Conservation (phyloP, 805 yeast species). For the Candida ulmi region DNA sequence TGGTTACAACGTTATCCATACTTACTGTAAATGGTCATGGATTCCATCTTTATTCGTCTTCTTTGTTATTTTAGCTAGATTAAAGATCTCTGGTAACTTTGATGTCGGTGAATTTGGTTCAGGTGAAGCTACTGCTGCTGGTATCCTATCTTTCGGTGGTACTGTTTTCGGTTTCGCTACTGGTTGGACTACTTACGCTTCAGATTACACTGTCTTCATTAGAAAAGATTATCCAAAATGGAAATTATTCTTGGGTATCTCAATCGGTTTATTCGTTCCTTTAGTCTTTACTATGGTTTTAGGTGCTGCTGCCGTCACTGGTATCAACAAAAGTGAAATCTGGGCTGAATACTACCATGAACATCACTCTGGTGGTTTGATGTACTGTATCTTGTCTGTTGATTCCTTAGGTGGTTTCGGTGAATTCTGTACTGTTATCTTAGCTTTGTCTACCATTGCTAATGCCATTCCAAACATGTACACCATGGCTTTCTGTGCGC, state of each 20-base stretch:
- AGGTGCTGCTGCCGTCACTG: conserved; percentile 85
- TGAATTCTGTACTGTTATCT: conserved; percentile 77
- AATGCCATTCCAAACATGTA: conserved; percentile 94
- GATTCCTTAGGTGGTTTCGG: conserved; percentile 86
- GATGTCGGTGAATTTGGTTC: conserved; percentile 41
- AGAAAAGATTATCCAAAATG: conserved; percentile 53
- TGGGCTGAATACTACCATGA: conserved; percentile 47
- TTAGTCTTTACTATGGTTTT: conserved; percentile 66
- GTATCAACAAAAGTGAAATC: conserved; percentile 38
- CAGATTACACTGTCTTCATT: conserved; percentile 89
- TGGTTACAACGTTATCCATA: conserved; percentile 79
- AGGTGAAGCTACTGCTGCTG: conserved; percentile 70
- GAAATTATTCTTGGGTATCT: conserved; percentile 59
- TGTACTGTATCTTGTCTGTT: conserved; percentile 70
- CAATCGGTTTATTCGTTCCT: conserved; percentile 62
- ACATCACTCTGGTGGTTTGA: conserved; percentile 74
- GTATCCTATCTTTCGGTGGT: conserved; percentile 76
- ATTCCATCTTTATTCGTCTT: conserved; percentile 72
- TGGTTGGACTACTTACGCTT: conserved; percentile 92
- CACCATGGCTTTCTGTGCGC: conserved; percentile 82
- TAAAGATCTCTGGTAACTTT: conserved; percentile 63
- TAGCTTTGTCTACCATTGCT: conserved; percentile 85
- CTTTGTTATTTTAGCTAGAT: conserved; percentile 71
- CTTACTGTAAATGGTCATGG: conserved; percentile 85
- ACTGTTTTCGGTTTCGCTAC: conserved; percentile 83